Conservation (phyloP, 306 rosid species). For the Datisca glomerata region DNA sequence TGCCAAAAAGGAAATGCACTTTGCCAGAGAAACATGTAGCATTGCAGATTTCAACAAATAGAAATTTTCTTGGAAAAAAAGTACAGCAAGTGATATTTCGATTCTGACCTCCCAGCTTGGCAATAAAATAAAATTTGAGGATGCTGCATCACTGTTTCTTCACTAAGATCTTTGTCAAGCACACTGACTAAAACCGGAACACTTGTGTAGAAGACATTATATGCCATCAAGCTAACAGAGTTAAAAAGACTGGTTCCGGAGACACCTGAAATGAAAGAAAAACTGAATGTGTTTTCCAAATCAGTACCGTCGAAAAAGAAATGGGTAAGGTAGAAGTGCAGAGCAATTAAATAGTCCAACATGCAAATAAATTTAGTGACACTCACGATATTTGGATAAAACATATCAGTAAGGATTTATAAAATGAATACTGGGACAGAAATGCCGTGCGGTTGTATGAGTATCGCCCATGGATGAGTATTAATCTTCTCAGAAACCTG, state of each 20-base stretch:
- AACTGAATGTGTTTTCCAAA: constrained; percentile 42
- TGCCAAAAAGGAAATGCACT: neutral
- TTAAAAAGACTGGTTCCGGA: constrained; percentile 99
- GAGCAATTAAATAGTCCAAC: constrained; percentile 8
- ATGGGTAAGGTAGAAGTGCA: constrained; percentile 4
- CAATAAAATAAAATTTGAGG: constrained; percentile 98
- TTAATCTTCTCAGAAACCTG: constrained; percentile 77
- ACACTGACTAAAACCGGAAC: constrained; percentile 88
- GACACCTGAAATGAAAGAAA: constrained; percentile 96
- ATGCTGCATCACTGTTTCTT: constrained; percentile 97
- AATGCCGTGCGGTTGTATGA: constrained; percentile 98
- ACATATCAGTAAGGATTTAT: constrained; percentile 82
- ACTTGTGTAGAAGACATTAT: constrained; percentile 98
- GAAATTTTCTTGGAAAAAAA: neutral
- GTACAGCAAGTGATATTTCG: constrained; percentile 11
- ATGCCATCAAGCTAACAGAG: constrained; percentile 99
- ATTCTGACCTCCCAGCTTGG: constrained; percentile 89
- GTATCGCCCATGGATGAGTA: constrained; percentile 97
- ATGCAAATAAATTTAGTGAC: constrained; percentile 4
- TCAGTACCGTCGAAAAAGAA: constrained; percentile 23
- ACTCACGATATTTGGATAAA: constrained; percentile 99
- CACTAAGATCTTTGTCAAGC: constrained; percentile 95
- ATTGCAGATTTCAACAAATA: neutral
- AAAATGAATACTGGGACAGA: constrained; percentile 93
- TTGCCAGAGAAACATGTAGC: neutral